A percentile compares a stretch with the other conserved stretches of the same genome.
Conservation (phyloP, 2,329 filamentous ascomycete species). For the Colletotrichum salicis region DNA sequence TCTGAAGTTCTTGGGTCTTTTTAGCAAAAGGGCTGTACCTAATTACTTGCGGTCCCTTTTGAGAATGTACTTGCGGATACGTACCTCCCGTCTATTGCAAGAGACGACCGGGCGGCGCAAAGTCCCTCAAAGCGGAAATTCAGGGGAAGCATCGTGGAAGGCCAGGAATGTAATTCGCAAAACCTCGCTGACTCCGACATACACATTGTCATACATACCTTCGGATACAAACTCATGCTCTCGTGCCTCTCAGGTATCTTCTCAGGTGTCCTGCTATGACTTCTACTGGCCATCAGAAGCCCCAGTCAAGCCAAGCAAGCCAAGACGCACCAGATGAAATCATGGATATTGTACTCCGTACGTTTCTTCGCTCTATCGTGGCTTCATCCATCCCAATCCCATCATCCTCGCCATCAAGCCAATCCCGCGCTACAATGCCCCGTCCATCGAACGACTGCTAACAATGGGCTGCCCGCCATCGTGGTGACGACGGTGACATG, state of each 20-base stretch:
- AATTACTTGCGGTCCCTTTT: background rate
- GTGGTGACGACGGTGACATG: background rate
- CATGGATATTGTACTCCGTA: background rate
- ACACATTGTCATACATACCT: background rate
- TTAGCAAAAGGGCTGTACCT: background rate
- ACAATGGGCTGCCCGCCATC: no score
- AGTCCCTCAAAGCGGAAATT: slow-evolving; percentile 10
- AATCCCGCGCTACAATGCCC: no score
- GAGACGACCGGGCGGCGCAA: background rate
- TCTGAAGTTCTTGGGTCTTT: background rate
- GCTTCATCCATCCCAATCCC: no score
- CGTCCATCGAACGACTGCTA: no score
- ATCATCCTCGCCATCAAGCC: no score
- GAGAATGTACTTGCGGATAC: background rate
- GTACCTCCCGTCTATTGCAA: background rate
- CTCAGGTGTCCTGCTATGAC: no score
- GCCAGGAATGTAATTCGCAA: background rate
- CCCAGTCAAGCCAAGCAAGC: background rate
- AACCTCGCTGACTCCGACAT: background rate
- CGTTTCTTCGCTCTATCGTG: background rate
- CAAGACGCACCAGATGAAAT: background rate
- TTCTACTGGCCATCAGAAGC: background rate
- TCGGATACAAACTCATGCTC: background rate
- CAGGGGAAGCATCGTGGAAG: slow-evolving; percentile 24
- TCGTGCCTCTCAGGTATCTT: no score